Base-by-base conservation (phyloP, 805 yeast species). In the Sugiyamaella marilandica region DNA sequence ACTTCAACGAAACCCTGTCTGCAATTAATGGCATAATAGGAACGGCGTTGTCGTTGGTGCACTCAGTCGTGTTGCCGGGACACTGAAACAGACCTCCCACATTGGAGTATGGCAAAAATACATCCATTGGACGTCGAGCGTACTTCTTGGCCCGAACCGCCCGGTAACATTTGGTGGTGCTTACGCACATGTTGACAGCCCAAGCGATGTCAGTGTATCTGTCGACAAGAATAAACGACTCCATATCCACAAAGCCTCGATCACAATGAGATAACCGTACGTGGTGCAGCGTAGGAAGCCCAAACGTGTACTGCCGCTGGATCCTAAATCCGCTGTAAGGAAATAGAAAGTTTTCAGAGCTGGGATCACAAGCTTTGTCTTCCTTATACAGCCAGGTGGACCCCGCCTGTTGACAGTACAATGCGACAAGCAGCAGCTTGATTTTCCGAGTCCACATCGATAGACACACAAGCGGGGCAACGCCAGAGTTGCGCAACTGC, bases 21-120 rank as follows among this genome's bases (percentile, higher is more conserved):
- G 87, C 83, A n/a, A 78, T 62, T 34, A 85, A 63, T 0, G 90
- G 89, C 34, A 72, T 59, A 2, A 83, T 54, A 0, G 88, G 85
- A 3, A 54, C 62, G 2, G 67, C 59, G 29, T 62, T 62, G 14
- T 59, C 59, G 33, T 56, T 59, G n/a, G 64, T 57, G 45, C 60
- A 55, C 11, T 32, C 51, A 8, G 34, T 47, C 13, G 29, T 41
- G 9, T 39, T 16, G 9, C 52, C 50, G 10, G 74, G 67, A 59
- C 86, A 81, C 51, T 74, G 74, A 64, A 75, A 85, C 1, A 85
- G 58, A 0, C 82, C 88, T 7, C 89, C 90, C 2, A 84, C 79
- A 69, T 79, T 79, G 1, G 84, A 75, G 29, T 74, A 69, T 0
- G 88, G 87, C 13, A 80, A 68, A 60, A 75, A 82, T 13, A 80